phyloP scores from a whole-genome alignment of 768 basidiomycete genomes.

The Tulasnella sp. region DNA sequence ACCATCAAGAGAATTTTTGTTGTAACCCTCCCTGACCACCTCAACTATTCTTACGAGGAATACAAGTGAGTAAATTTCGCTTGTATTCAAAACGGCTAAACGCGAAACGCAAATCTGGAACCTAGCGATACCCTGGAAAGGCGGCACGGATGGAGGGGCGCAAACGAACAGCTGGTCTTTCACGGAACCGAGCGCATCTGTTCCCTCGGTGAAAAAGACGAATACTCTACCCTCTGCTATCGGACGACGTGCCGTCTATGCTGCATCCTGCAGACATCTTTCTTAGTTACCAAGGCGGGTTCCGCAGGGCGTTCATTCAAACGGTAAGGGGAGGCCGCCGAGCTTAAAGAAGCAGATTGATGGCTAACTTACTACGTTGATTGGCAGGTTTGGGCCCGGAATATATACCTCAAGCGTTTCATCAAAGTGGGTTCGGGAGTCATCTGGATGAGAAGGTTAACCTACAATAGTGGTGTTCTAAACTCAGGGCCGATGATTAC shows the following conservation, averaged over 20 bases:
- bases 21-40: background rate
- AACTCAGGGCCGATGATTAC: slow-evolving; percentile 15
- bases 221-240: background rate
- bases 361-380: background rate
- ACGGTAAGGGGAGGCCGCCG: background rate
- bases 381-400: background rate
- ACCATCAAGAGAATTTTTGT: background rate
- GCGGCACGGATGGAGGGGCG: background rate
- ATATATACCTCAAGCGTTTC: slow-evolving; percentile 6
- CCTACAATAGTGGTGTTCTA: background rate
- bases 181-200: background rate
- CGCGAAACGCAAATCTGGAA: too few species aligned
- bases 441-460: too few species aligned
- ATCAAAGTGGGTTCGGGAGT: background rate
- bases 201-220: background rate
- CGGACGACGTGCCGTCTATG: background rate
- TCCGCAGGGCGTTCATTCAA: background rate
- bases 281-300: background rate
- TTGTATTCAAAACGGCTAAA: too few species aligned
- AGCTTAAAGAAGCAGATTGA: background rate
- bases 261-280: background rate
- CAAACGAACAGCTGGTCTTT: background rate
- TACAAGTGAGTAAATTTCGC: background rate
- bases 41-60: background rate
- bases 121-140: background rate